These are phyloP conservation scores for Xylaria grammica DNA, from an alignment of 495 filamentous ascomycete genomes.

Conservation along the genomic window DNA sequence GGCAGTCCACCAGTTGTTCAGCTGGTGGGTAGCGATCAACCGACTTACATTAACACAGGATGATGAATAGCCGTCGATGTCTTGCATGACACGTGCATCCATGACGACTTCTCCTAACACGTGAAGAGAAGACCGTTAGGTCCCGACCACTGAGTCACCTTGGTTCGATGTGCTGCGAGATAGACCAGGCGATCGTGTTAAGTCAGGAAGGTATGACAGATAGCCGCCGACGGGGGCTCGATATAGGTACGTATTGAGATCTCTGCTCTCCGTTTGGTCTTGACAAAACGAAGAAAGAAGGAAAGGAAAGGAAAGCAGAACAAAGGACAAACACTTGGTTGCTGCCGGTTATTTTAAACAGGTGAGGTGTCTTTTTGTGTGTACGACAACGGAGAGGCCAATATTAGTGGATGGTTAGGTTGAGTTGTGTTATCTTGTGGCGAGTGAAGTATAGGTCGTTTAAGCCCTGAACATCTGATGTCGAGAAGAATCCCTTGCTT, in stretches of 20 bases:
- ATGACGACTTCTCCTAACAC: constrained; percentile 41
- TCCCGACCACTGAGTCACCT: constrained; percentile 7
- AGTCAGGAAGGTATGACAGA: constrained; percentile 1
- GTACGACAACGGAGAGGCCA: constrained; percentile 10
- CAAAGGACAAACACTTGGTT: background rate
- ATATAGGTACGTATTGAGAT: background rate
- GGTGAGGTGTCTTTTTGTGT: constrained; percentile 19
- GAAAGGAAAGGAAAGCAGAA: background rate
- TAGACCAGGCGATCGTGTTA: constrained; percentile 6
- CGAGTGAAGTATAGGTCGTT: background rate
- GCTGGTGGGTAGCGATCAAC: constrained; percentile 26
- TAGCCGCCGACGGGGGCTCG: background rate
- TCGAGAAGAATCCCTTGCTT: constrained; percentile 8
- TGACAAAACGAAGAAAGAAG: background rate
- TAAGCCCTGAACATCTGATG: constrained; percentile 13
- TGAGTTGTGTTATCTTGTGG: constrained; percentile 11
- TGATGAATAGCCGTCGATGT: constrained; percentile 41
- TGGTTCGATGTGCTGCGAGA: constrained; percentile 14
- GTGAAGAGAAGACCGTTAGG: constrained; percentile 31
- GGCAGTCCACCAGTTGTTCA: background rate
- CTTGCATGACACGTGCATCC: constrained; percentile 45
- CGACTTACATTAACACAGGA: constrained; percentile 30
- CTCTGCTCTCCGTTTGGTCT: constrained; percentile 1
- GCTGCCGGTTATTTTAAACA: constrained; percentile 13
- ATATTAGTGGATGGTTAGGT: constrained; percentile 1